These are phyloP conservation scores for Volvariella volvacea DNA, from an alignment of 1,284 basidiomycete genomes.

Conservation along the genomic window DNA sequence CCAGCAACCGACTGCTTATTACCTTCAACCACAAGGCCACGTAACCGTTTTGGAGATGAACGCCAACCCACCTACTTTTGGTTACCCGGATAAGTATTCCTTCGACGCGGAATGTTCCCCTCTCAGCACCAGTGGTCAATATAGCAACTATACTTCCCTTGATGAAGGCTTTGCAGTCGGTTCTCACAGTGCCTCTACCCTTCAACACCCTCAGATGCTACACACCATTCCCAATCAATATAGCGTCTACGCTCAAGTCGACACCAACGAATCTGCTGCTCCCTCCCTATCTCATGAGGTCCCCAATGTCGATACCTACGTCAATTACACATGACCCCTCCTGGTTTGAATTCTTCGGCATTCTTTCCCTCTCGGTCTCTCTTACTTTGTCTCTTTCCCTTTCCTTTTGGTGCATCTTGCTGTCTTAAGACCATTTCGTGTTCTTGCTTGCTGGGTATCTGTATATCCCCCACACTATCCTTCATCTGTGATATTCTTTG, in stretches of 20 bases:
- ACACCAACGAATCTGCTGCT: neutral
- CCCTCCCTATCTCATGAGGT: neutral
- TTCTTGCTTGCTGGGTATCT: too few relatives aligned
- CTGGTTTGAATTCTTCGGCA: neutral
- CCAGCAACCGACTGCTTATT: constrained; percentile 1
- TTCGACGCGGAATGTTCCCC: neutral
- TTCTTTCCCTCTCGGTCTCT: neutral
- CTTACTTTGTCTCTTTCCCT: neutral
- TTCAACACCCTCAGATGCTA: neutral
- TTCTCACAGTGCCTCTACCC: too few relatives aligned
- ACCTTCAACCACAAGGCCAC: neutral
- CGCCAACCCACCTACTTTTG: neutral
- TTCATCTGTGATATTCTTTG: too few relatives aligned
- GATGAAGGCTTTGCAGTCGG: neutral
- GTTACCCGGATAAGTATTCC: neutral
- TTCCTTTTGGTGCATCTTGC: neutral
- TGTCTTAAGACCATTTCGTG: constrained; percentile 2
- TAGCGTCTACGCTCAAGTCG: neutral
- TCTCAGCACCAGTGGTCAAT: neutral
- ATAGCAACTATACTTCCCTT: neutral
- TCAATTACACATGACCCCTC: neutral
- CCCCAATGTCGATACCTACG: neutral
- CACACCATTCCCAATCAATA: neutral
- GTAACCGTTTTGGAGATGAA: neutral
- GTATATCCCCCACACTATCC: too few relatives aligned